phyloP scores from a whole-genome alignment of 1,139 yeast genomes.

The Yamadazyma songkhlaensis region DNA sequence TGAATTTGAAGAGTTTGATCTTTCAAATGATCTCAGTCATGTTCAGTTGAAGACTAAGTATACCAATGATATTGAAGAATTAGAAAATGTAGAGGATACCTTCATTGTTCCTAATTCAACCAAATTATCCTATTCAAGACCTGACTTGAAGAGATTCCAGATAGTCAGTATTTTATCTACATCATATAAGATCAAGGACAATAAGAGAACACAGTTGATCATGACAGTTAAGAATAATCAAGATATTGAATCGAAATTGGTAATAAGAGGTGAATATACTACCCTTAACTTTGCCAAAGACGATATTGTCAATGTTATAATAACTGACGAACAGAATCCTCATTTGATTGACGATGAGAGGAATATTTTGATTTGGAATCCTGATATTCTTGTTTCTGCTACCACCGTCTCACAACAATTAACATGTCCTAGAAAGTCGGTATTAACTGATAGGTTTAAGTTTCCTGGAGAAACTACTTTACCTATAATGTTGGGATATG shows the following conservation, averaged over 20 bases:
- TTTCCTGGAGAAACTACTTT: conserved; percentile 56
- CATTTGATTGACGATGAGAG: conserved; percentile 53
- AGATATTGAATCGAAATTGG: conserved; percentile 33
- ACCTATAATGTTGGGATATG: conserved; percentile 70
- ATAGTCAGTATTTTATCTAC: conserved; percentile 36
- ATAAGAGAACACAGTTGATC: conserved; percentile 43
- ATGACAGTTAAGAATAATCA: conserved; percentile 43
- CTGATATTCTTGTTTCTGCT: conserved; percentile 78
- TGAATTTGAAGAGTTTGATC: conserved; percentile 11
- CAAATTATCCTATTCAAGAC: conserved; percentile 41
- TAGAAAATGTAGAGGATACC: conserved; percentile 6
- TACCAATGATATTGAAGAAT: conserved; percentile 7
- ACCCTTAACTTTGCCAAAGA: conserved; percentile 37
- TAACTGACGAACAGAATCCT: conserved; percentile 36
- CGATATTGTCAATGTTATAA: conserved; percentile 63
- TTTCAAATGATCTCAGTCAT: background rate
- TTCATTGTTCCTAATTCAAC: background rate
- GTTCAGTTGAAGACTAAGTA: conserved; percentile 5
- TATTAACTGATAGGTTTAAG: conserved; percentile 52
- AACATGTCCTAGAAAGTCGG: conserved; percentile 68
- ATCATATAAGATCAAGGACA: conserved; percentile 27
- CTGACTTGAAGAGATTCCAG: conserved; percentile 50
- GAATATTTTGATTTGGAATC: conserved; percentile 72
- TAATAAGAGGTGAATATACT: conserved; percentile 50
- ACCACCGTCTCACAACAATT: conserved; percentile 79